Evolutionary conservation across 225 moss, liverwort and hornwort species (phyloP), one percentile per base, ranked within the genome.

Genomic region (Straminergon stramineum): DNA sequence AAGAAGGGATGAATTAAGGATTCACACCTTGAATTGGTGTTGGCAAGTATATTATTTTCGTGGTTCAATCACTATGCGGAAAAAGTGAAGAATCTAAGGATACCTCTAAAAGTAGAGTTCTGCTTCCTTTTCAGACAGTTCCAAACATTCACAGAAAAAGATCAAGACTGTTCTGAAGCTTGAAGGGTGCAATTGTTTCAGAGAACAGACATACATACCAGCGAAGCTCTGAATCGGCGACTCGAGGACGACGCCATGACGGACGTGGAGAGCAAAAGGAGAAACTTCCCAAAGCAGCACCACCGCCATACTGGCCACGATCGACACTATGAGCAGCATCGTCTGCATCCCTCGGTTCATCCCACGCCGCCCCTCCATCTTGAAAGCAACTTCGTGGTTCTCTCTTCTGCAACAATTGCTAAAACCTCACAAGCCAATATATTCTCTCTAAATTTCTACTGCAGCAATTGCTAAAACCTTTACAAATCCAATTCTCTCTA

Each of bases 201-300:
- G 65, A 65, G 53, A 64, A 22, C 12, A 69, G 27, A 66, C 84
- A 60, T 41, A 65, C 89, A 20, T 78, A 86, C 92, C 88, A 48
- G 57, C 58, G 60, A 71, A 14, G 56, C 75, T 81, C 24, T 27
- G 83, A 63, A 70, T 78, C 56, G 62, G 88, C 26, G 85, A 70
- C 41, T 79, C 67, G 63, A 82, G 87, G 41, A 15, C 43, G 69
- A 52, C 39, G 37, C 27, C 11, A 5, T 21, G 60, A 23, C 31
- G 39, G n/a, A 51, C 34, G 75, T 51, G 64, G 67, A 1, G 67
- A 67, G 56, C 41, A 37, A 92, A 90, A 31, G 94, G 94, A 67
- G 90, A 79, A 15, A 80, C 48, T 71, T 94, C 92, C 91, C 91
- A 94, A 27, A 91, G 39, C n/a, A 94, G 70, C 75, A 91, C 91